A percentile compares a stretch with the other conserved stretches of the same genome.
phyloP scores from a whole-genome alignment of 306 rosid genomes.

The Dryas alaskensis region DNA sequence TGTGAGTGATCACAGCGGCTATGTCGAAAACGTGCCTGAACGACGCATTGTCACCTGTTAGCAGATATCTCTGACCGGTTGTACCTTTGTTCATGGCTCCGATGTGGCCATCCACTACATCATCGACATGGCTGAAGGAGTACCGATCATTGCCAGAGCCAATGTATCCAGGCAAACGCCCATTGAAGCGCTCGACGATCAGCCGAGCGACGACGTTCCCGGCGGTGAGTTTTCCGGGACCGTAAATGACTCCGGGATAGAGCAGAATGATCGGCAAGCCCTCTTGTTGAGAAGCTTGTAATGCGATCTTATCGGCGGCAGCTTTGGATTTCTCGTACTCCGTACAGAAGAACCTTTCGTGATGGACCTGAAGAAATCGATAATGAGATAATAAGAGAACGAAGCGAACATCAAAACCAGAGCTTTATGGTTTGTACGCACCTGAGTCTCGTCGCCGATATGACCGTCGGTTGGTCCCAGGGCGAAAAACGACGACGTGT shows the following conservation, averaged over 20 bases:
- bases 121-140: conserved; percentile 84
- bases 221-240: conserved; percentile 80
- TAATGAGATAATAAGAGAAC: background rate
- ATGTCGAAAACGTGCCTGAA: conserved; percentile 66
- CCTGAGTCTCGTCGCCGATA: conserved; percentile 73
- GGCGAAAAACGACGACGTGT: conserved; percentile 87
- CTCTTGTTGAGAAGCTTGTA: conserved; percentile 56
- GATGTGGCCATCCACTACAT: conserved; percentile 84
- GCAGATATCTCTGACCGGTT: conserved; percentile 67
- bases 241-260: conserved; percentile 92
- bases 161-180: conserved; percentile 85
- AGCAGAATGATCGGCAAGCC: conserved; percentile 62
- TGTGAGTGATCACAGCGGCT: conserved; percentile 64
- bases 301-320: conserved; percentile 65
- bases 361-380: conserved; percentile 48
- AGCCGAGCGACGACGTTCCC: conserved; percentile 69
- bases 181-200: conserved; percentile 72
- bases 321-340: conserved; percentile 89
- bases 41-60: conserved; percentile 90
- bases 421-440: background rate
- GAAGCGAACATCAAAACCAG: background rate
- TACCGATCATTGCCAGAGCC: conserved; percentile 63
- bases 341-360: conserved; percentile 72
- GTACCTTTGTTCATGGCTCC: conserved; percentile 62
- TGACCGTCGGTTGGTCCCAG: conserved; percentile 72